Evolutionary conservation across 2,329 filamentous ascomycete genomes (phyloP).

Genomic region (Colletotrichum kahawae): DNA sequence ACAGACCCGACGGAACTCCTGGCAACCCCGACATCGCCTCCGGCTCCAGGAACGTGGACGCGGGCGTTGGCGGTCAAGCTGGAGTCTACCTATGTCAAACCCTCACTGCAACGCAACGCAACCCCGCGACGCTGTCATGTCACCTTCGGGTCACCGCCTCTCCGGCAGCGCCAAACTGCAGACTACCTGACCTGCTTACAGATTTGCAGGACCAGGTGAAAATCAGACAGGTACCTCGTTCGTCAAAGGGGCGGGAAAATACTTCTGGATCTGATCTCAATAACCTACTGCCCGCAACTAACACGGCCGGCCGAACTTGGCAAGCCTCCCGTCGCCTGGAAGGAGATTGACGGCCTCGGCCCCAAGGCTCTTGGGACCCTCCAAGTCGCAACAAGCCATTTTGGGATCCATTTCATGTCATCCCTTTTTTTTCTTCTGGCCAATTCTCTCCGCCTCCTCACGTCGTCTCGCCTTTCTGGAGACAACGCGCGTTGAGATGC

Average conservation of each 20-base stretch:
- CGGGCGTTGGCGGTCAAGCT: not conserved
- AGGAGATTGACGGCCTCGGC: not conserved
- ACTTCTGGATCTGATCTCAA: not conserved
- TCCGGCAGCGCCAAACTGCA: not conserved
- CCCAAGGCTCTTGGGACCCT: not conserved
- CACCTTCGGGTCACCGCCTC: slow-evolving; percentile 11
- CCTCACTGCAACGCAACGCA: not conserved
- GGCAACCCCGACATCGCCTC: not conserved
- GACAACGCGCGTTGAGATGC: not conserved
- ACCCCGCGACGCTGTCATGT: slow-evolving; percentile 6
- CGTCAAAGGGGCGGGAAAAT: not conserved
- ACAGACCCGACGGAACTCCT: not conserved
- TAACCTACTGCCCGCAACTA: not conserved
- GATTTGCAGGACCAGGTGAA: not conserved
- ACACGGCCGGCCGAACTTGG: not conserved
- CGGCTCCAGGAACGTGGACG: not conserved
- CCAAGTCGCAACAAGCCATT: not conserved
- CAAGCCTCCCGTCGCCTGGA: not conserved
- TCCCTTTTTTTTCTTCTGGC: slow-evolving; percentile 1
- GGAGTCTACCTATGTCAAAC: slow-evolving; percentile 3
- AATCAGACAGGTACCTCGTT: not conserved
- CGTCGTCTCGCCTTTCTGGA: not conserved
- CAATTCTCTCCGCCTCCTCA: not conserved
- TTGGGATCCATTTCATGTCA: not conserved
- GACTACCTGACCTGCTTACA: not conserved